Evolutionary conservation across 1,284 basidiomycete genomes (phyloP).

Genomic region (Cutaneotrichosporon dermatis): DNA sequence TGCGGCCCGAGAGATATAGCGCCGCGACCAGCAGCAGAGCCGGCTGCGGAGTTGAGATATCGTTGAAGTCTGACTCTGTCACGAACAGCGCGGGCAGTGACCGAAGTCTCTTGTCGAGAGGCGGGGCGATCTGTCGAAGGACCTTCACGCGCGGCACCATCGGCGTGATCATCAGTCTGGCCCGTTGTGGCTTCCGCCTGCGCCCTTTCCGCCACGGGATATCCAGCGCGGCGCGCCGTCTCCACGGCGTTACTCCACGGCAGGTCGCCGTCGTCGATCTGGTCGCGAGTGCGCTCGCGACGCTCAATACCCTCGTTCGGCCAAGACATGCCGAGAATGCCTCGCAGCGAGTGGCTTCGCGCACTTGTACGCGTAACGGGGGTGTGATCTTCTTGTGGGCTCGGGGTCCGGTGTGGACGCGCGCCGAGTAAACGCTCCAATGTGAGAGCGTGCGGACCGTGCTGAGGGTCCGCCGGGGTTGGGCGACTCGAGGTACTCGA

Average conservation of each 20-base stretch:
- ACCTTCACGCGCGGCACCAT: no score
- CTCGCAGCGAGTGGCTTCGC: neutral
- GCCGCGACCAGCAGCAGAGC: no score
- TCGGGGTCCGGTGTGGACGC: neutral
- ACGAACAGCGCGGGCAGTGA: constrained; percentile 4
- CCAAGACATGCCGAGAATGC: constrained; percentile 7
- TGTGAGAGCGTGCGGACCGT: neutral
- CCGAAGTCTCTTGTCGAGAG: neutral
- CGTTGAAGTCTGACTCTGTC: neutral
- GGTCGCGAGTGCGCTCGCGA: neutral
- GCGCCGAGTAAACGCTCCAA: neutral
- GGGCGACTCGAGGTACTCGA: neutral
- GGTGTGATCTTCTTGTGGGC: neutral
- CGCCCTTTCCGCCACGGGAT: neutral
- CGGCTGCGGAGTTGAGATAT: no score
- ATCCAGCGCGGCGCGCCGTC: constrained; percentile 7
- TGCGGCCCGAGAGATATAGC: neutral
- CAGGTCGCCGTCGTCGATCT: neutral
- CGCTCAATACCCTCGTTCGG: constrained; percentile 7
- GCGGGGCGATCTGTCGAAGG: no score
- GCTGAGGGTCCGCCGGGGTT: neutral
- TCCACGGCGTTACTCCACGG: constrained; percentile 5
- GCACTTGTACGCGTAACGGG: neutral
- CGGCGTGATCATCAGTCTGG: no score
- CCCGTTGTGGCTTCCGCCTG: no score